Base-by-base conservation (phyloP, 441 rosid species). In the Francoa sonchifolia region DNA sequence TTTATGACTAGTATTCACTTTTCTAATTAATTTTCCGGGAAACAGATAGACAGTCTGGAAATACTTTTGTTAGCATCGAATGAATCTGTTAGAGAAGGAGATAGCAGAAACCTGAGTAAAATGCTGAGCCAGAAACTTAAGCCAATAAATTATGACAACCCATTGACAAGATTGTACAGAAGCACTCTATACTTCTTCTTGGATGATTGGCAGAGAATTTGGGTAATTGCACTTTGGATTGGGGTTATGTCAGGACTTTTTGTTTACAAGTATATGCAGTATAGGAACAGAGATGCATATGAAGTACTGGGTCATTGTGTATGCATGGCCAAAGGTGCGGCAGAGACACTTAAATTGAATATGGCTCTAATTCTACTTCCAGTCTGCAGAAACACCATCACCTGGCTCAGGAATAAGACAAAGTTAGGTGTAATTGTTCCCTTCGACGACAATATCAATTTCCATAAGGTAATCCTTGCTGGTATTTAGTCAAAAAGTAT, bases 271-370 rank as follows among this genome's bases (percentile, higher is more conserved):
- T 72, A 34, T 22, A 14, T 71, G 11, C 58, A 74, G 42, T 78
- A 74, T 31, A 28, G 29, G n/a, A 42, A 46, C n/a, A 67, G 55
- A 53, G 52, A 61, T 2, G 76, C 72, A 16, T 69, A 44, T 53
- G 9, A 55, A 19, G 73, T 74, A 6, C 63, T 77, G 82, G 79
- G 82, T 8, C 15, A 26, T 30, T 77, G 79, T 30, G 69, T 77
- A 5, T 77, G 82, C 62, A 15, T 58, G 28, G 82, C 87, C 31
- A 77, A 77, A 56, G 87, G 82, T 18, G 82, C 74, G 6, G 87
- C 79, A 14, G 82, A 77, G 73, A 77, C 79, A 0, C 63, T 77
- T 1, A 78, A 78, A 55, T 54, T 78, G 20, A 78, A 74, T 39
- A 78, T 78, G 82, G 82, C 87, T 29, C 28, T 78, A 12, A 50